phyloP scores from a whole-genome alignment of 2,329 filamentous ascomycete species.

The Colletotrichum sp. region DNA sequence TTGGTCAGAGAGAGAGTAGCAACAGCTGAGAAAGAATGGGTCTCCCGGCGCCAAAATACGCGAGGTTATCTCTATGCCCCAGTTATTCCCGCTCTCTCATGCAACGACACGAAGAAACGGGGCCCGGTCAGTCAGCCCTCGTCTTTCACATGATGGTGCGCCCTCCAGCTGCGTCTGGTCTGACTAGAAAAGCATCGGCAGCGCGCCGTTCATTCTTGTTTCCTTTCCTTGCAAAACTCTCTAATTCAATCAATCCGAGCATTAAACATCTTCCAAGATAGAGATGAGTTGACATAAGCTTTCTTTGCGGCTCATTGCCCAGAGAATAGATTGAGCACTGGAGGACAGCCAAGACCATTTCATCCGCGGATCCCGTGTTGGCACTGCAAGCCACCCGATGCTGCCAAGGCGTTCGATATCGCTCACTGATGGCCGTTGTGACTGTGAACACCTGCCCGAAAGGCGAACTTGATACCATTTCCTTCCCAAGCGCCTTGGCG shows the following conservation, averaged over 20 bases:
- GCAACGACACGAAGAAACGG: not conserved
- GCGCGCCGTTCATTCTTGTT: not conserved
- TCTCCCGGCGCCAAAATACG: not conserved
- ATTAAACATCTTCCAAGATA: not conserved
- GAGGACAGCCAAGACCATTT: not conserved
- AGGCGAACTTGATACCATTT: not conserved
- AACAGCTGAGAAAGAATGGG: not conserved
- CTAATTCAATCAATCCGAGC: not conserved
- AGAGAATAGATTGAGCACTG: not conserved
- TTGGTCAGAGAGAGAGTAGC: not conserved
- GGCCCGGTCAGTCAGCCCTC: not conserved
- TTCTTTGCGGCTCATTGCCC: not conserved
- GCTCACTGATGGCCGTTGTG: not conserved
- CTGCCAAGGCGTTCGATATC: slow-evolving; percentile 3
- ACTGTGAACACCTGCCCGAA: not conserved
- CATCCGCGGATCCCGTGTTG: slow-evolving; percentile 3
- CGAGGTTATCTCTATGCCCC: not conserved
- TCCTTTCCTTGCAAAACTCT: not conserved
- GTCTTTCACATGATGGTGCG: not conserved
- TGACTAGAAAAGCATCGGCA: not conserved
- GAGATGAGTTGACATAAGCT: not conserved
- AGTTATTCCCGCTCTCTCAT: not conserved
- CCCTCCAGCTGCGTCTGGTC: not conserved
- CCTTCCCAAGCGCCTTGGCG: not conserved
- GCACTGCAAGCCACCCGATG: slow-evolving; percentile 18